phyloP scores from a whole-genome alignment of 371 early-diverging fungal species.

The Syncephalastrum monosporum region DNA sequence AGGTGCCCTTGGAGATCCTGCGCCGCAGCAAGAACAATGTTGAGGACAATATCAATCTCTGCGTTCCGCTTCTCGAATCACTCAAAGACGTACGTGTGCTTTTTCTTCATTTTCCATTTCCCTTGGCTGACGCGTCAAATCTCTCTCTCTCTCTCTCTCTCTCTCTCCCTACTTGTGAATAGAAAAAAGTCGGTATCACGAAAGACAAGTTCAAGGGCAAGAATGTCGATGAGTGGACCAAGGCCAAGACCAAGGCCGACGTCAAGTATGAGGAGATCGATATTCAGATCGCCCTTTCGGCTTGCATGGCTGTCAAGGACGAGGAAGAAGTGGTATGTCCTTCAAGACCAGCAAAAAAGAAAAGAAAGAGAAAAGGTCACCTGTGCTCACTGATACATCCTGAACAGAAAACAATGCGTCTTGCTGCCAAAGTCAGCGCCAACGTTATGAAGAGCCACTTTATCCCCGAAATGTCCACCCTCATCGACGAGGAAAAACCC shows the following conservation, averaged over 20 bases:
- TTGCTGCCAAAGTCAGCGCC: slow-evolving; percentile 75
- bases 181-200: slow-evolving; percentile 75
- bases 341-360: background rate
- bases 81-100: slow-evolving; percentile 29
- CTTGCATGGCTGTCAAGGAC: slow-evolving; percentile 85
- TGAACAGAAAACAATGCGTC: slow-evolving; percentile 65
- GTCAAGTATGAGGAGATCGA: slow-evolving; percentile 68
- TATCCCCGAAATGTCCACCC: slow-evolving; percentile 77
- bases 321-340: slow-evolving; percentile 77
- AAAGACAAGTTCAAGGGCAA: slow-evolving; percentile 83
- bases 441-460: slow-evolving; percentile 85
- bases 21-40: slow-evolving; percentile 76
- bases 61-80: slow-evolving; percentile 53
- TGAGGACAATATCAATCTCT: slow-evolving; percentile 74
- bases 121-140: background rate
- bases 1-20: slow-evolving; percentile 73
- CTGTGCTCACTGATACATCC: background rate
- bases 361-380: no score
- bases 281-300: slow-evolving; percentile 70
- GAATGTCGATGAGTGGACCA: slow-evolving; percentile 78
- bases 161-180: slow-evolving; percentile 4
- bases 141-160: background rate
- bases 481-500: slow-evolving; percentile 86
- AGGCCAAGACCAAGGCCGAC: slow-evolving; percentile 48
- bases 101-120: background rate